Conservation (phyloP, 352 stramenopile genomes). For the Pythium phragmiticola region DNA sequence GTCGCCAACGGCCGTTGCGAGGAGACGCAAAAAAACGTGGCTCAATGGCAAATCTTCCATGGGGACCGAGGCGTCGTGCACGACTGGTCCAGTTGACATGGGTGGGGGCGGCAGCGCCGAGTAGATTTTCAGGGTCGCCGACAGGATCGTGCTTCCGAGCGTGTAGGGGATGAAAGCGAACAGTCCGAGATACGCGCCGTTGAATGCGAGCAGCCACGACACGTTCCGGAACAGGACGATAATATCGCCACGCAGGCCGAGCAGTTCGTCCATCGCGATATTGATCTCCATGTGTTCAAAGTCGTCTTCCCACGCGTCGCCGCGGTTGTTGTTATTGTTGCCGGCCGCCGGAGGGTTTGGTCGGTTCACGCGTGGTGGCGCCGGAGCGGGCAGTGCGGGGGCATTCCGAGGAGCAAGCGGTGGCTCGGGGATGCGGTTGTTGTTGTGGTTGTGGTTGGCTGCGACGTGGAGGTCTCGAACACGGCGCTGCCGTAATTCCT, state of each 20-base stretch:
- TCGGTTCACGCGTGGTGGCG: conserved; percentile 1
- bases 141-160: conserved; percentile 89
- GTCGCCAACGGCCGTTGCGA: conserved; percentile 52
- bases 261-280: conserved; percentile 95
- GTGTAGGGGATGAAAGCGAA: conserved; percentile 96
- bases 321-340: conserved; percentile 29
- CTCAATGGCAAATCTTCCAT: conserved; percentile 28
- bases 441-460: conserved; percentile 13
- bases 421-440: conserved; percentile 10
- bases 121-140: conserved; percentile 60
- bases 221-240: conserved; percentile 95
- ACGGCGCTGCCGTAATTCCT: conserved; percentile 24
- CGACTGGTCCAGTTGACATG: conserved; percentile 13
- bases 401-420: conserved; percentile 16
- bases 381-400: conserved; percentile 8
- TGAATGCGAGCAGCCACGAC: conserved; percentile 97
- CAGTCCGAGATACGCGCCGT: conserved; percentile 95
- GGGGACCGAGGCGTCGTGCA: conserved; percentile 25
- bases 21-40: conserved; percentile 50
- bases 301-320: conserved; percentile 81
- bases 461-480: conserved; percentile 10
- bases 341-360: conserved; percentile 23
- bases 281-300: conserved; percentile 93
- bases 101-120: conserved; percentile 44
- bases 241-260: conserved; percentile 95